phyloP scores from a whole-genome alignment of 1,284 basidiomycete species.

The Wolfiporia cocos region DNA sequence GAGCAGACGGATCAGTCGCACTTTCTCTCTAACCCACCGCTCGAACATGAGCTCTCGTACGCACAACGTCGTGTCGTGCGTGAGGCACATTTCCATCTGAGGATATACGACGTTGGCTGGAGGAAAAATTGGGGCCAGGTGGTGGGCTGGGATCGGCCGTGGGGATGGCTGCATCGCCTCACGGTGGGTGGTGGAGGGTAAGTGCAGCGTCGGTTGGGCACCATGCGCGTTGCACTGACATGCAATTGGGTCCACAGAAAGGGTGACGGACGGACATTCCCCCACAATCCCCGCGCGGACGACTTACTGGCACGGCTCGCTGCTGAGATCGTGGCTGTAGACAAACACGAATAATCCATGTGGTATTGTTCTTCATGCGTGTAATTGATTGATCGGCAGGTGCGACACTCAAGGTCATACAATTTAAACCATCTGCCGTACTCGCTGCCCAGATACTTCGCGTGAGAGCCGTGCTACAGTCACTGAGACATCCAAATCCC shows the following conservation, averaged over 20 bases:
- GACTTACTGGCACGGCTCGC: slow-evolving; percentile 59
- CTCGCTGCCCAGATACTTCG: too few relatives aligned
- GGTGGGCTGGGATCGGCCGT: slow-evolving; percentile 47
- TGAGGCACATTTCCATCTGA: slow-evolving; percentile 59
- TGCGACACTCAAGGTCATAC: too few relatives aligned
- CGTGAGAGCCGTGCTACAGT: too few relatives aligned
- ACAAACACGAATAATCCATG: slow-evolving; percentile 32
- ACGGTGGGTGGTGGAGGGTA: slow-evolving; percentile 59
- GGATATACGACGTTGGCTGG: slow-evolving; percentile 76
- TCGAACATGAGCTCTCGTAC: slow-evolving; percentile 74
- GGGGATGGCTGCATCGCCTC: slow-evolving; percentile 47
- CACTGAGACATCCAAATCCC: too few relatives aligned
- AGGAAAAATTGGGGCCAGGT: slow-evolving; percentile 63
- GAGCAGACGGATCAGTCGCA: slow-evolving; percentile 32
- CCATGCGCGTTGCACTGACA: too few relatives aligned
- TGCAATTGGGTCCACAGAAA: too few relatives aligned
- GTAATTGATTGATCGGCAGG: too few relatives aligned
- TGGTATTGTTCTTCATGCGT: too few relatives aligned
- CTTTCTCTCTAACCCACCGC: slow-evolving; percentile 55
- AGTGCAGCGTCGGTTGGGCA: slow-evolving; percentile 19
- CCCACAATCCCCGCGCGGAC: slow-evolving; percentile 59
- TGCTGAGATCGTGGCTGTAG: slow-evolving; percentile 46
- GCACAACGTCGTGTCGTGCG: slow-evolving; percentile 64
- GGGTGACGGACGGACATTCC: slow-evolving; percentile 63
- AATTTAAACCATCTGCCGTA: too few relatives aligned